phyloP scores from a whole-genome alignment of 768 basidiomycete species.

The Tylopilus rubrobrunneus region DNA sequence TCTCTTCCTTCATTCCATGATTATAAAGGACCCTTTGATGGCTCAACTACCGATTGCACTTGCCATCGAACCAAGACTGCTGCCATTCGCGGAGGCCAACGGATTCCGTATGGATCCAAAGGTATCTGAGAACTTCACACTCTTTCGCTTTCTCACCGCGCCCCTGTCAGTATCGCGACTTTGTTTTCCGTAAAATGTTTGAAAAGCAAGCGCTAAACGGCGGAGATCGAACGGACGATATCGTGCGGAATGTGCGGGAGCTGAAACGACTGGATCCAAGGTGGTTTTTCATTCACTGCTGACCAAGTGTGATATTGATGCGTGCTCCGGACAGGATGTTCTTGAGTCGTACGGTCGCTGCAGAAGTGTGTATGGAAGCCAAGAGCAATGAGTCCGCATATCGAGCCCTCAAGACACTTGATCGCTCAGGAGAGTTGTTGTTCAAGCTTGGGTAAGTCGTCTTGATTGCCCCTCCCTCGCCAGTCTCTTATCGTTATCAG shows the following conservation, averaged over 20 bases:
- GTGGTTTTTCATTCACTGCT: conserved; percentile 37
- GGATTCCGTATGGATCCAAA: conserved; percentile 79
- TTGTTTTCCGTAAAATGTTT: conserved; percentile 86
- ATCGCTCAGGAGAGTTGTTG: conserved; percentile 60
- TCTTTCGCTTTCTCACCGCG: conserved; percentile 10
- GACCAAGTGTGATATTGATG: conserved; percentile 1
- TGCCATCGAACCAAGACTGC: conserved; percentile 70
- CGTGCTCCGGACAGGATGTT: conserved; percentile 58
- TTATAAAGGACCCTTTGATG: conserved; percentile 68
- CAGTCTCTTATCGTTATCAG: conserved; percentile 14
- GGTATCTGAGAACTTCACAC: conserved; percentile 34
- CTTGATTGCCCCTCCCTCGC: background rate
- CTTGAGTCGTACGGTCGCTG: conserved; percentile 77
- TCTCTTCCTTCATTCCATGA: conserved; percentile 3
- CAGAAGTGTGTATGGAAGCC: conserved; percentile 79
- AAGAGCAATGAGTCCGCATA: conserved; percentile 69
- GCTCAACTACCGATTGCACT: conserved; percentile 71
- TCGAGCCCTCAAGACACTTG: conserved; percentile 60
- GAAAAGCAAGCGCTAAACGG: conserved; percentile 48
- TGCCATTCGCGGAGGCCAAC: conserved; percentile 68
- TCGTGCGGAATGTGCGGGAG: conserved; percentile 67
- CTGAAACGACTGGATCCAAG: conserved; percentile 64
- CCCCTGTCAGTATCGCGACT: conserved; percentile 64
- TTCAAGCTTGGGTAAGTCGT: conserved; percentile 62
- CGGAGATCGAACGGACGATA: conserved; percentile 56